Evolutionary conservation across 2,329 filamentous ascomycete genomes (phyloP), one percentile per base, ranked within the genome.

Genomic region (Colletotrichum lentis): DNA sequence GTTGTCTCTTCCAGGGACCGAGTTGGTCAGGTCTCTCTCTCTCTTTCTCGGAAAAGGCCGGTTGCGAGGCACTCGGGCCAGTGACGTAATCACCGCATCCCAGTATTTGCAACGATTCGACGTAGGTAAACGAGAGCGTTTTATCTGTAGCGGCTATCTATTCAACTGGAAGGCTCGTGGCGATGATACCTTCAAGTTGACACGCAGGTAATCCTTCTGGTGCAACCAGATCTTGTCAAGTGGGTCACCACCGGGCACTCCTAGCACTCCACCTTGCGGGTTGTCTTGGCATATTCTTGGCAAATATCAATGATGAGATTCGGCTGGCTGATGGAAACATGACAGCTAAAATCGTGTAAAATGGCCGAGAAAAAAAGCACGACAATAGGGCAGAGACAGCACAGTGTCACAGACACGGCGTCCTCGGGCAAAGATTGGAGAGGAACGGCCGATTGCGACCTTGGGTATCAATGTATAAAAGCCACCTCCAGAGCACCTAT

Each of bases 61-160:
- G 8, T 35, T 35, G 31, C n/a, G 12, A 41, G 44, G 18, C 60
- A 41, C 55, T 54, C 46, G 35, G 43, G 14, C 54, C 43, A 39
- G 47, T 69, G 62, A 61, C 66, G 62, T 60, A 66, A 60, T 43
- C 14, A 20, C n/a, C 54, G 2, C 20, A 27, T 43, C 46, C 31
- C 43, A 43, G 43, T 59, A 39, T 47, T 37, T 59, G 56, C 31
- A 49, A 59, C 56, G 18, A 10, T 31, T 24, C 27, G 14, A 22
- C 31, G 24, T 27, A 16, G 16, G 24, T 18, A 5, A 35, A 37
- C 24, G 20, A 2, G 14, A n/a, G 31, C 31, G 2, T 35, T 35
- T 1, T 35, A 35, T 35, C 31, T 46, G 3, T 10, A 37, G 14
- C 47, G 44, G 43, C 35, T 47, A 27, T 22, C 11, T 16, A 39